Conservation (phyloP, 2,329 filamentous ascomycete species). For the Fusarium pseudoanthophilum region DNA sequence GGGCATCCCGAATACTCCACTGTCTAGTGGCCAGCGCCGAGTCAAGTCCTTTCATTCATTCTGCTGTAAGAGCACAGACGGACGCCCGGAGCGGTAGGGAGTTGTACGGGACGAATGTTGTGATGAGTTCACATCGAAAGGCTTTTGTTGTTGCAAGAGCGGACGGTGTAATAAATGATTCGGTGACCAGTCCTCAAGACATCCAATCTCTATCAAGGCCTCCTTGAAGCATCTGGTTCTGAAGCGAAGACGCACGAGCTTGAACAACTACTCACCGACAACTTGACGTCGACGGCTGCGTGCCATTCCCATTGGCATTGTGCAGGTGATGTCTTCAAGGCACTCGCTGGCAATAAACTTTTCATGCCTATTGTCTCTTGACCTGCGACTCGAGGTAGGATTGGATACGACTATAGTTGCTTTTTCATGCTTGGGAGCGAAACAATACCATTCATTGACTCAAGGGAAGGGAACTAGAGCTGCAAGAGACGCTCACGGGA, state of each 20-base stretch:
- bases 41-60: slow-evolving; percentile 37
- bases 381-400: slow-evolving; percentile 10
- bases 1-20: slow-evolving; percentile 32
- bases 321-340: slow-evolving; percentile 25
- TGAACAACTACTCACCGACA: slow-evolving; percentile 18
- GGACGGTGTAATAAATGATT: not conserved
- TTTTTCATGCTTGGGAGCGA: slow-evolving; percentile 16
- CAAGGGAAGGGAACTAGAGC: slow-evolving; percentile 5
- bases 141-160: slow-evolving; percentile 4
- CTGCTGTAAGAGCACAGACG: slow-evolving; percentile 32
- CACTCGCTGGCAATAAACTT: slow-evolving; percentile 16
- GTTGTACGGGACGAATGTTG: not conserved
- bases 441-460: slow-evolving; percentile 22
- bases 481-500: slow-evolving; percentile 1
- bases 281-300: slow-evolving; percentile 28
- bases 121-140: slow-evolving; percentile 8
- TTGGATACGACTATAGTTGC: not conserved
- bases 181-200: not conserved
- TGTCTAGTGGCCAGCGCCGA: slow-evolving; percentile 40
- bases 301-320: slow-evolving; percentile 2
- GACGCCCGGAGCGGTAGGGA: slow-evolving; percentile 12
- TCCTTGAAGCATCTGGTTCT: not conserved
- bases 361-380: slow-evolving; percentile 11
- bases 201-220: not conserved
- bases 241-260: not conserved